These are phyloP conservation scores for Diaporthe capsici DNA, from an alignment of 2,329 filamentous ascomycete genomes.

Conservation along the genomic window DNA sequence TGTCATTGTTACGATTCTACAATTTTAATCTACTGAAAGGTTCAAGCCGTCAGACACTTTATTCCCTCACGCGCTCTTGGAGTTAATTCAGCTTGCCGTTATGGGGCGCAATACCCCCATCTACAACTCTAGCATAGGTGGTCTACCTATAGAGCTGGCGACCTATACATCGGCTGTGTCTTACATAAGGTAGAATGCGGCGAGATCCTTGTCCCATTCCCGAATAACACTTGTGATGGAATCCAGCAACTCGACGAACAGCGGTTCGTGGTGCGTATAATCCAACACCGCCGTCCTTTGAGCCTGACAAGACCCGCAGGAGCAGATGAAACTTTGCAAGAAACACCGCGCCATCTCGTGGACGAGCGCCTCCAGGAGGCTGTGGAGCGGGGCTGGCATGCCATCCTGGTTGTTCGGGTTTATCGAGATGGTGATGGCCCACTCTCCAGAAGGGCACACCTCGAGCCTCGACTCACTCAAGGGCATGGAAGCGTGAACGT, in stretches of 20 bases:
- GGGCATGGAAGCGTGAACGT: neutral
- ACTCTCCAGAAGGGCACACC: neutral
- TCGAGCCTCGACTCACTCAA: neutral
- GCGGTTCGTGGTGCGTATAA: neutral
- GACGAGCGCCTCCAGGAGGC: neutral
- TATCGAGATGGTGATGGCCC: neutral
- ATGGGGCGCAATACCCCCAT: neutral
- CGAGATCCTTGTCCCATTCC: neutral
- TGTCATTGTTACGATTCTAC: conserved; percentile 6
- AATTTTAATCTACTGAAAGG: conserved; percentile 1
- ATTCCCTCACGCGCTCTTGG: too few species aligned
- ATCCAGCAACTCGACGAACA: neutral
- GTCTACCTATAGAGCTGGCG: neutral
- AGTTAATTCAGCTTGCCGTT: neutral
- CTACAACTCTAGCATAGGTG: too few species aligned
- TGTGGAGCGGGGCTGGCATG: neutral
- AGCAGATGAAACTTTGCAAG: neutral
- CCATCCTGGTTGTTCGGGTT: neutral
- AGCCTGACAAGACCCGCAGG: neutral
- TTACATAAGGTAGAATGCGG: neutral
- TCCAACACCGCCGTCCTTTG: neutral
- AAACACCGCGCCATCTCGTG: neutral
- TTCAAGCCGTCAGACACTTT: neutral
- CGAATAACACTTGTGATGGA: neutral
- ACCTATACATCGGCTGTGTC: neutral